Conservation (phyloP, 2,329 filamentous ascomycete species). For the Hyphodiscus sp. region DNA sequence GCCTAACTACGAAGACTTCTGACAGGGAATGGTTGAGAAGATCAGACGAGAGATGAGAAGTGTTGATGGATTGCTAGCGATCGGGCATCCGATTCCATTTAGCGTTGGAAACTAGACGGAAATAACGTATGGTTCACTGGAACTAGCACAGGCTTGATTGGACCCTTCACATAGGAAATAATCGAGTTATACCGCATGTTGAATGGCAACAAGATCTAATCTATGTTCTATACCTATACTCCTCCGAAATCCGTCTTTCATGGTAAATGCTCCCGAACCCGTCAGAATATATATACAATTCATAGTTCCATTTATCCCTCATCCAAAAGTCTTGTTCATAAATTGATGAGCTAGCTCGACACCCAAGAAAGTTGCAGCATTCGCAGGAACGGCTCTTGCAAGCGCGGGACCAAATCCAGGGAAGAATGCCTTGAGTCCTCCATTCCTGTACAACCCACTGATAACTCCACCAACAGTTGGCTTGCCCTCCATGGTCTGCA, state of each 20-base stretch:
- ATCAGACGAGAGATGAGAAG: no score
- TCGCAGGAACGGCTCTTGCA: slow-evolving; percentile 88
- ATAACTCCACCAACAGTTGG: slow-evolving; percentile 77
- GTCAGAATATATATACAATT: neutral
- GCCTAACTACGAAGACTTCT: no score
- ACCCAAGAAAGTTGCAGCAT: slow-evolving; percentile 88
- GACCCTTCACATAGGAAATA: no score
- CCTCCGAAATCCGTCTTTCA: neutral
- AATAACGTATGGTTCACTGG: neutral
- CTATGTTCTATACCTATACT: neutral
- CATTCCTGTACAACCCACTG: slow-evolving; percentile 71
- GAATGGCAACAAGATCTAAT: neutral
- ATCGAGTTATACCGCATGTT: neutral
- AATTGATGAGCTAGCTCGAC: slow-evolving; percentile 79
- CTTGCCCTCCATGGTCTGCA: slow-evolving; percentile 86
- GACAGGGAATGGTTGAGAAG: no score
- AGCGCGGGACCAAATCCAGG: slow-evolving; percentile 91
- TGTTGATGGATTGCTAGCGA: no score
- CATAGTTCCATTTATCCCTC: neutral
- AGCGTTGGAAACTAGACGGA: no score
- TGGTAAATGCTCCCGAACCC: neutral
- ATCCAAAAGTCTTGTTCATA: slow-evolving; percentile 69
- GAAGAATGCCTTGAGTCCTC: slow-evolving; percentile 90
- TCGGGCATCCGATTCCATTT: no score
- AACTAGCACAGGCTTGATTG: neutral